A percentile compares a stretch with the other conserved stretches of the same genome.
Conservation (phyloP, 2,329 filamentous ascomycete species). For the Ilyonectria sp. region DNA sequence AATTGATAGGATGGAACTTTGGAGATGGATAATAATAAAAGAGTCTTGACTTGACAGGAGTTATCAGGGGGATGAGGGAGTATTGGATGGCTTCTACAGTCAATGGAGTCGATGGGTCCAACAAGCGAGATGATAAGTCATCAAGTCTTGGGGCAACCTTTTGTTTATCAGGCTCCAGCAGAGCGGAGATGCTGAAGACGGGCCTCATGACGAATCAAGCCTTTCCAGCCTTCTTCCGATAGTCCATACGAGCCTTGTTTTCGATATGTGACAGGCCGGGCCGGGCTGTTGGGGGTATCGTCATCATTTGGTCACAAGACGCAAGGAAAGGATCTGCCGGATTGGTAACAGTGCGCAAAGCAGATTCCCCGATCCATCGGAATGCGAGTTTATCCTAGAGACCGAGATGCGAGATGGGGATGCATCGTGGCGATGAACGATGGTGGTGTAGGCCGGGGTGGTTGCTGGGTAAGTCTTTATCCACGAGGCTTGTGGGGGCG, state of each 20-base stretch:
- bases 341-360: conserved; percentile 8
- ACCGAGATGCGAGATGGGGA: conserved; percentile 8
- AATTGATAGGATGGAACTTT: not conserved
- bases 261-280: conserved; percentile 18
- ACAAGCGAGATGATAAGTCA: conserved; percentile 8
- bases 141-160: conserved; percentile 3
- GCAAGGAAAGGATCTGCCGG: conserved; percentile 18
- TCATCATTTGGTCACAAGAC: conserved; percentile 21
- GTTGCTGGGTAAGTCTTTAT: conserved; percentile 21
- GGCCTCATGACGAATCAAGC: conserved; percentile 21
- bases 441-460: not conserved
- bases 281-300: conserved; percentile 13
- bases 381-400: conserved; percentile 21
- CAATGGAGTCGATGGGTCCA: conserved; percentile 25
- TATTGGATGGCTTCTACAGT: conserved; percentile 15
- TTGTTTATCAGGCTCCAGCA: conserved; percentile 19
- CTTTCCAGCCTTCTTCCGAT: not conserved
- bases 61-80: conserved; percentile 16
- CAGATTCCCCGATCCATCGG: not conserved
- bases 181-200: conserved; percentile 19
- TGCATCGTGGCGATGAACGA: not conserved
- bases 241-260: conserved; percentile 1
- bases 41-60: not conserved
- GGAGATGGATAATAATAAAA: not conserved
- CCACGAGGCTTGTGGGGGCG: conserved; percentile 1